Evolutionary conservation across 2,329 filamentous ascomycete genomes (phyloP).

Genomic region (Cladosporium velox): DNA sequence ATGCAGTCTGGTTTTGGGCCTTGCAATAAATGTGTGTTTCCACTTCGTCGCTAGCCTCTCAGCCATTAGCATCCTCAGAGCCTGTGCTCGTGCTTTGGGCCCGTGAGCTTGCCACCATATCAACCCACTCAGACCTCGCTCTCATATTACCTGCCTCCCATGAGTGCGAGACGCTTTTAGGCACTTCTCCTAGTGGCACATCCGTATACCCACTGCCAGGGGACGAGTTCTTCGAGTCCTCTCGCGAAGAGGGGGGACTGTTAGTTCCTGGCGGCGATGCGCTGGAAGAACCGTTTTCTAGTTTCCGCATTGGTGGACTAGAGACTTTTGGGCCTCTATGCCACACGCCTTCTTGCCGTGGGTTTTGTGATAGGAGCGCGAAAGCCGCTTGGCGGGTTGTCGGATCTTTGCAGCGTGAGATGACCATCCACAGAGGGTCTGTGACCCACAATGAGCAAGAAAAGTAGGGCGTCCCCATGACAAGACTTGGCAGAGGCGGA

Average conservation of each 20-base stretch:
- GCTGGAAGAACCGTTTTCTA: not conserved
- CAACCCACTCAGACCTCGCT: conserved; percentile 18
- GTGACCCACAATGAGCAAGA: conserved; percentile 39
- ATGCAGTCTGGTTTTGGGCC: not conserved
- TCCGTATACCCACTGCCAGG: not conserved
- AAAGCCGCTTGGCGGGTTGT: conserved; percentile 37
- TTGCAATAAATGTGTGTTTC: not conserved
- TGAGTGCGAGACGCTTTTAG: conserved; percentile 8
- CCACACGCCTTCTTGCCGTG: conserved; percentile 39
- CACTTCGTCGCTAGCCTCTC: not conserved
- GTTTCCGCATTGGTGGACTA: not conserved
- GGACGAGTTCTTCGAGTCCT: not conserved
- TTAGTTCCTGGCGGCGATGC: not conserved
- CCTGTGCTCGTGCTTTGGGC: not conserved
- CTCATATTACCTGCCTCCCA: conserved; percentile 17
- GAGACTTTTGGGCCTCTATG: conserved; percentile 31
- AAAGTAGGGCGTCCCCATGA: conserved; percentile 35
- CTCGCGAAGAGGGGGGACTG: not conserved
- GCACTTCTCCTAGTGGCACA: conserved; percentile 17
- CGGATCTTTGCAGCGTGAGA: conserved; percentile 36
- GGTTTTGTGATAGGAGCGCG: conserved; percentile 36
- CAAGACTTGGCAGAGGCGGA: conserved; percentile 35
- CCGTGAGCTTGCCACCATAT: conserved; percentile 4
- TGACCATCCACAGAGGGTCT: conserved; percentile 39
- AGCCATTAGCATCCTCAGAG: conserved; percentile 4